A percentile compares a stretch with the other conserved stretches of the same genome.
phyloP scores from a whole-genome alignment of 257 asterid genomes.

The Verbascum thapsus region DNA sequence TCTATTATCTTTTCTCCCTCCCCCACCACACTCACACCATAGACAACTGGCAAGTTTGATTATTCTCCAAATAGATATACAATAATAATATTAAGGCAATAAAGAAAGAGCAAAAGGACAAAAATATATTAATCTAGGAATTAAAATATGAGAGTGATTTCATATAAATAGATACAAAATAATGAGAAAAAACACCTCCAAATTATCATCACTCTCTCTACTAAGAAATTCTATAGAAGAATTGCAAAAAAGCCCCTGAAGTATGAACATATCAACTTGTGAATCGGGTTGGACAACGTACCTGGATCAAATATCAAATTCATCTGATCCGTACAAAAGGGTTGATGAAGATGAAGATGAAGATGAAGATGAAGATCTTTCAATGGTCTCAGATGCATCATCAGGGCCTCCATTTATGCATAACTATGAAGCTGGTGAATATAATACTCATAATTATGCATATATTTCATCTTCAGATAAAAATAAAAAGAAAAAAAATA shows the following conservation, averaged over 20 bases:
- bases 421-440: neutral
- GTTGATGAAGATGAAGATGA: neutral
- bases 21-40: no score
- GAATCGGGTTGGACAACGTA: slow-evolving; percentile 96
- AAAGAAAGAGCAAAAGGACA: slow-evolving; percentile 61
- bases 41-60: no score
- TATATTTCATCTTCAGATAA: slow-evolving; percentile 26
- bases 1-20: no score
- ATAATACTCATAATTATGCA: neutral
- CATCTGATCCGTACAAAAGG: slow-evolving; percentile 18
- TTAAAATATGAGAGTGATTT: slow-evolving; percentile 49
- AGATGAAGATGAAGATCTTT: slow-evolving; percentile 45
- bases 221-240: no score
- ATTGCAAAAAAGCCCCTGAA: neutral
- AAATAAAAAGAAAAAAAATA: slow-evolving; percentile 34
- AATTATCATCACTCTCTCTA: neutral
- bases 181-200: neutral
- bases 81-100: no score
- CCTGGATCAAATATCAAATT: slow-evolving; percentile 63
- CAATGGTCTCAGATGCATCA: slow-evolving; percentile 96
- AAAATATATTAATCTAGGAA: slow-evolving; percentile 55
- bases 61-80: no score
- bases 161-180: slow-evolving; percentile 42
- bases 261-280: slow-evolving; percentile 68
- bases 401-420: slow-evolving; percentile 75